These are phyloP conservation scores for Candida awuae DNA, from an alignment of 805 yeast genomes.

Conservation along the genomic window DNA sequence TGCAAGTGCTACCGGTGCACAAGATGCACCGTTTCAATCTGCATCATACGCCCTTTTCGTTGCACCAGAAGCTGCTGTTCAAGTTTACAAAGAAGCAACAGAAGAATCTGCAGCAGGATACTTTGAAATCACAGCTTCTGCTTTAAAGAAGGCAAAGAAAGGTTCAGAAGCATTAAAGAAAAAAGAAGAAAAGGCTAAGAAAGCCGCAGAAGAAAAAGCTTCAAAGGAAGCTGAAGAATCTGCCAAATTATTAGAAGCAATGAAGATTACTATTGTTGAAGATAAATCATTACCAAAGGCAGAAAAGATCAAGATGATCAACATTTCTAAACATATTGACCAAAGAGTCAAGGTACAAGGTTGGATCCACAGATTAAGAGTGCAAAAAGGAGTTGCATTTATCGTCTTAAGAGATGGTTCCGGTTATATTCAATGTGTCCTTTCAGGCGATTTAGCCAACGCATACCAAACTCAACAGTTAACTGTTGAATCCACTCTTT, in stretches of 20 bases:
- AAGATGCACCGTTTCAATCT: slow-evolving; percentile 64
- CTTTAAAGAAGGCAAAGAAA: slow-evolving; percentile 91
- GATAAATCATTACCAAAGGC: slow-evolving; percentile 71
- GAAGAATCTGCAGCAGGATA: slow-evolving; percentile 50
- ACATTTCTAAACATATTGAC: slow-evolving; percentile 48
- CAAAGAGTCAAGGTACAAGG: slow-evolving; percentile 73
- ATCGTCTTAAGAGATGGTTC: slow-evolving; percentile 92
- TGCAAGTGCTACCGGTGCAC: slow-evolving; percentile 50
- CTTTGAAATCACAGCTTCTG: slow-evolving; percentile 78
- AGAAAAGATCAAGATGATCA: slow-evolving; percentile 52
- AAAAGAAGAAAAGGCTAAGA: slow-evolving; percentile 61
- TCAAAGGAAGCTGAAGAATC: slow-evolving; percentile 62
- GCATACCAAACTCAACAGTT: slow-evolving; percentile 78
- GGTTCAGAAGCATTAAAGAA: slow-evolving; percentile 89
- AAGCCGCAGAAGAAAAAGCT: slow-evolving; percentile 43
- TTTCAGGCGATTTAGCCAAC: slow-evolving; percentile 85
- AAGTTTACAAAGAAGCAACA: slow-evolving; percentile 44
- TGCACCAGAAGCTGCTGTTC: slow-evolving; percentile 43
- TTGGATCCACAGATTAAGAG: slow-evolving; percentile 93
- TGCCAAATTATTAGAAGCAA: slow-evolving; percentile 67
- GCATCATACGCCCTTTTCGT: slow-evolving; percentile 71
- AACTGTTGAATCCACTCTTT: slow-evolving; percentile 81
- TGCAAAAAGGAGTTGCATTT: slow-evolving; percentile 88
- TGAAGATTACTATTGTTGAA: slow-evolving; percentile 67
- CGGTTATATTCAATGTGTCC: slow-evolving; percentile 80